Conservation (phyloP, 331 rosid species). For the Ulmus americana region DNA sequence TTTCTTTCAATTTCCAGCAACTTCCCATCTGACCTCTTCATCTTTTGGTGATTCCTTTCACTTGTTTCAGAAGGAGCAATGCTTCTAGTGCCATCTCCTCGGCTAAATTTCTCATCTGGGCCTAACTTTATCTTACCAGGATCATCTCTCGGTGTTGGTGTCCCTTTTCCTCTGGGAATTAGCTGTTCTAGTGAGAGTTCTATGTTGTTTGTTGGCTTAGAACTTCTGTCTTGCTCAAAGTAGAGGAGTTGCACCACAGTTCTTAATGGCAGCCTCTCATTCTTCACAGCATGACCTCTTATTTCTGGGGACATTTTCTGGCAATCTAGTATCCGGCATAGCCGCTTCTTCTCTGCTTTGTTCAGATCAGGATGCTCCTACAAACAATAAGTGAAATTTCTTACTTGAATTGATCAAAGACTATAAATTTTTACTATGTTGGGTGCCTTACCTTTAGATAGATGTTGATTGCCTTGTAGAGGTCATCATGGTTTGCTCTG, state of each 20-base stretch:
- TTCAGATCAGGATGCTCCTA: constrained; percentile 67
- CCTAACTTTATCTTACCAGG: constrained; percentile 43
- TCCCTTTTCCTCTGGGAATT: constrained; percentile 41
- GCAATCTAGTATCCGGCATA: constrained; percentile 77
- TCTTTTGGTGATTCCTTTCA: constrained; percentile 32
- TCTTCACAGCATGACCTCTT: constrained; percentile 70
- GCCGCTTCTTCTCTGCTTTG: constrained; percentile 68
- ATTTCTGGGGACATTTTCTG: constrained; percentile 64
- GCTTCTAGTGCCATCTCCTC: constrained; percentile 34
- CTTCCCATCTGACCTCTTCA: constrained; percentile 44
- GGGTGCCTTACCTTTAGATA: constrained; percentile 62
- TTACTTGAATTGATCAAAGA: neutral
- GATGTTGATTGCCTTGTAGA: constrained; percentile 81
- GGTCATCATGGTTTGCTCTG: constrained; percentile 57
- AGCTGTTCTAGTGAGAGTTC: constrained; percentile 44
- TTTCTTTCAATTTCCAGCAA: constrained; percentile 41
- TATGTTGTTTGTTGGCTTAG: constrained; percentile 31
- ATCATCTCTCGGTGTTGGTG: constrained; percentile 32
- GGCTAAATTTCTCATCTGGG: constrained; percentile 33
- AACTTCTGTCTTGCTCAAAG: constrained; percentile 73
- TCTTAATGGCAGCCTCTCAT: constrained; percentile 84
- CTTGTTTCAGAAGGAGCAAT: constrained; percentile 29
- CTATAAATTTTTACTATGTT: neutral
- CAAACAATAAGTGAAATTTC: neutral
- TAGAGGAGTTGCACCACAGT: constrained; percentile 82